A percentile compares a stretch with the other conserved stretches of the same genome.
These are phyloP conservation scores for Zopfia rhizophila DNA, from an alignment of 2,329 filamentous ascomycete species.

Conservation along the genomic window DNA sequence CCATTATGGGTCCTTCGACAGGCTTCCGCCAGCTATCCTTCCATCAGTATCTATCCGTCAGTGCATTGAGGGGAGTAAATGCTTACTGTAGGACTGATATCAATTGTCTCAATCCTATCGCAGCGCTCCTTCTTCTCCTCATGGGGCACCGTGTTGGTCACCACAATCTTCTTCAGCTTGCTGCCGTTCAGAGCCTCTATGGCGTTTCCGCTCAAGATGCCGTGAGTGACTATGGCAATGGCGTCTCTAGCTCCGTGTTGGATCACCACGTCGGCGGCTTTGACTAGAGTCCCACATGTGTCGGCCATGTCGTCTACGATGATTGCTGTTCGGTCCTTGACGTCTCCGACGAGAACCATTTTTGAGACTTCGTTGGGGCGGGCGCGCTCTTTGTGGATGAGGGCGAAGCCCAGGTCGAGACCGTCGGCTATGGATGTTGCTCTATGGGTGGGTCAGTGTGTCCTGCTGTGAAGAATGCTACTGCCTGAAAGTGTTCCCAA, in stretches of 20 bases:
- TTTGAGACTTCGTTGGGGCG: constrained; percentile 90
- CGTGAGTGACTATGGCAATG: constrained; percentile 94
- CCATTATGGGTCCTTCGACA: constrained; percentile 79
- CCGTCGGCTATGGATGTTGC: constrained; percentile 94
- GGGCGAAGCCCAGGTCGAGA: constrained; percentile 87
- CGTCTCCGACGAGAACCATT: constrained; percentile 96
- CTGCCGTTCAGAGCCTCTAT: constrained; percentile 87
- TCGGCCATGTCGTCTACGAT: constrained; percentile 99
- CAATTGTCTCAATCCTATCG: constrained; percentile 86
- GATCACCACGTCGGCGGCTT: constrained; percentile 89
- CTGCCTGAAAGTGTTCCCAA: constrained; percentile 8
- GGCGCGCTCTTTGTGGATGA: constrained; percentile 96
- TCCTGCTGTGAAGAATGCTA: not conserved
- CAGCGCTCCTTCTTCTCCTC: constrained; percentile 83
- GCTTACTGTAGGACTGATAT: constrained; percentile 81
- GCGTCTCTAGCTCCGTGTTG: constrained; percentile 87
- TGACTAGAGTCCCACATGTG: constrained; percentile 87
- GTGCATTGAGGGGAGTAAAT: constrained; percentile 2
- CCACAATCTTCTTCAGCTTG: constrained; percentile 79
- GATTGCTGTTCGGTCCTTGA: constrained; percentile 90
- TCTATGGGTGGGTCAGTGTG: constrained; percentile 52
- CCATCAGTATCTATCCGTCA: constrained; percentile 24
- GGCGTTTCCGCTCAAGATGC: constrained; percentile 87
- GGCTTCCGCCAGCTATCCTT: constrained; percentile 69
- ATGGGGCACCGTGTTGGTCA: constrained; percentile 88